These are phyloP conservation scores for Saturnispora halmiae DNA, from an alignment of 805 yeast species.

Conservation along the genomic window DNA sequence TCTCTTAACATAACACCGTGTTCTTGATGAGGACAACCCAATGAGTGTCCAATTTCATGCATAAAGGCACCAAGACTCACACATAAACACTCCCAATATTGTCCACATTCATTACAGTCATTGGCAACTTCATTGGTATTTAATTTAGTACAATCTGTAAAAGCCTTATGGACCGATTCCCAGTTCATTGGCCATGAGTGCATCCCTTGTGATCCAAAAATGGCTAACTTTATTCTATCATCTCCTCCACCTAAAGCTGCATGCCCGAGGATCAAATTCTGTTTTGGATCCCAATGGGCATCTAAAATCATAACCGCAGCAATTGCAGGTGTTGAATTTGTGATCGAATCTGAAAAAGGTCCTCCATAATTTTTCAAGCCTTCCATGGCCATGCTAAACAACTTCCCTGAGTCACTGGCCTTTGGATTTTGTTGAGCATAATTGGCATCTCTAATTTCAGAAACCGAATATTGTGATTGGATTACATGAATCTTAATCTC, in stretches of 20 bases:
- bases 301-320: slow-evolving; percentile 85
- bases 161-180: slow-evolving; percentile 58
- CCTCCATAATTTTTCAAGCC: slow-evolving; percentile 51
- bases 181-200: slow-evolving; percentile 88
- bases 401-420: slow-evolving; percentile 65
- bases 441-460: slow-evolving; percentile 67
- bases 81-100: slow-evolving; percentile 83
- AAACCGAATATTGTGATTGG: slow-evolving; percentile 54
- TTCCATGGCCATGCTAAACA: slow-evolving; percentile 74
- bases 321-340: slow-evolving; percentile 43
- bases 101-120: slow-evolving; percentile 75
- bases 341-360: slow-evolving; percentile 34
- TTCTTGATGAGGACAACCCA: slow-evolving; percentile 90
- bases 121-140: slow-evolving; percentile 73
- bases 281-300: slow-evolving; percentile 65
- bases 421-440: slow-evolving; percentile 77
- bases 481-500: slow-evolving; percentile 75
- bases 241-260: slow-evolving; percentile 93
- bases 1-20: slow-evolving; percentile 87
- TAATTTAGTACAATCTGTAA: slow-evolving; percentile 62
- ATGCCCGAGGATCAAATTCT: slow-evolving; percentile 62
- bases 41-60: slow-evolving; percentile 89
- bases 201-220: slow-evolving; percentile 88
- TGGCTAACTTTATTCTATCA: slow-evolving; percentile 63
- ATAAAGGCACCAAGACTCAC: slow-evolving; percentile 87